Percentiles rank a stretch among this genome's conserved stretches.
phyloP scores from a whole-genome alignment of 306 rosid genomes.

The Glycine tomentella region DNA sequence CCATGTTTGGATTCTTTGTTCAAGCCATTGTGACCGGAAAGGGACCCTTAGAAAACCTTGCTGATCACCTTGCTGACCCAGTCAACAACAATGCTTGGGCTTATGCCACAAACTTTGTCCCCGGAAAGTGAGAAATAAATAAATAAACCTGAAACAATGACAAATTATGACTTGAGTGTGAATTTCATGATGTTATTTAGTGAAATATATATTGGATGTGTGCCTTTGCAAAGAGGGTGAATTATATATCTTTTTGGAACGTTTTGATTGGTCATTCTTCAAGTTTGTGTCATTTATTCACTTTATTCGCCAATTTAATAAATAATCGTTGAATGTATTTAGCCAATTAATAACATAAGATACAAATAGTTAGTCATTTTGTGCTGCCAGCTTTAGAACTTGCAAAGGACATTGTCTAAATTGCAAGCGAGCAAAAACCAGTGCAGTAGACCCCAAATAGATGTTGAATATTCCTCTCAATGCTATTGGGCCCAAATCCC shows the following conservation, averaged over 20 bases:
- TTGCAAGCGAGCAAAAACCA: neutral
- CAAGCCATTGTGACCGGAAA: too few relatives aligned
- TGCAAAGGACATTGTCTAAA: neutral
- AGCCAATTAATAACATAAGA: neutral
- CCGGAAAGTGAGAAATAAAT: conserved; percentile 3
- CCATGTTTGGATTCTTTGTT: too few relatives aligned
- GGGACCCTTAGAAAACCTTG: too few relatives aligned
- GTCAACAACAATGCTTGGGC: conserved; percentile 45
- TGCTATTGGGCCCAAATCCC: too few relatives aligned
- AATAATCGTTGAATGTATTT: neutral
- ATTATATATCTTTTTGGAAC: neutral
- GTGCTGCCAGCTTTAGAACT: too few relatives aligned
- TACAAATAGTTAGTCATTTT: neutral
- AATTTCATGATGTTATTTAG: neutral
- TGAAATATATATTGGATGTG: neutral
- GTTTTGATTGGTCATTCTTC: neutral
- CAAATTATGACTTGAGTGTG: neutral
- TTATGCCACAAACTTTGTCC: conserved; percentile 37
- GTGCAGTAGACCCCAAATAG: neutral
- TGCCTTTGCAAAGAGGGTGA: neutral
- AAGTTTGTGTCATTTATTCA: neutral
- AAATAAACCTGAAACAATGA: too few relatives aligned
- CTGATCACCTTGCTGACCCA: conserved; percentile 5
- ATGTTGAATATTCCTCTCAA: too few relatives aligned
- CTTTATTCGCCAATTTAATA: neutral